Conservation (phyloP, 1,284 basidiomycete species). For the Cerrena zonata region DNA sequence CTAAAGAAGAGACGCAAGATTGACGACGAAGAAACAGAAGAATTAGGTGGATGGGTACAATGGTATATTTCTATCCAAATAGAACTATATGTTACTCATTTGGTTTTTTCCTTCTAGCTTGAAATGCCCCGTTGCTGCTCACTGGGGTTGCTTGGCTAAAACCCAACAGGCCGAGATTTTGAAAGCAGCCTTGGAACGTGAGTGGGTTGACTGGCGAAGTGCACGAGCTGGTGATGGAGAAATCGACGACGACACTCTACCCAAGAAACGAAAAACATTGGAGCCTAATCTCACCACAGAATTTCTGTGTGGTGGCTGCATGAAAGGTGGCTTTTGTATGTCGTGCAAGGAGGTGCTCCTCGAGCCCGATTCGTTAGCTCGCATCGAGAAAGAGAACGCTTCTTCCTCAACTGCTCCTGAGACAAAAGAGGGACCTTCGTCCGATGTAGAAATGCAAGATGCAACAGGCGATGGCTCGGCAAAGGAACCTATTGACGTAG, state of each 20-base stretch:
- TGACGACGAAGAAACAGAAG: constrained; percentile 45
- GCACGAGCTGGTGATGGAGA: constrained; percentile 16
- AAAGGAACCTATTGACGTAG: background rate
- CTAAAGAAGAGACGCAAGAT: constrained; percentile 39
- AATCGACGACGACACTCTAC: constrained; percentile 19
- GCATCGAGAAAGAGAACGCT: background rate
- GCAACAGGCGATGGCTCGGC: background rate
- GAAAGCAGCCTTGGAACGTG: constrained; percentile 52
- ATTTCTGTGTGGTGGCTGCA: constrained; percentile 75
- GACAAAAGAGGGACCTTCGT: background rate
- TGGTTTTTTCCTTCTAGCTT: constrained; percentile 42
- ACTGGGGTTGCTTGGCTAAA: constrained; percentile 73
- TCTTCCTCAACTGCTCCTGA: constrained; percentile 19
- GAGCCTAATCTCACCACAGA: constrained; percentile 60
- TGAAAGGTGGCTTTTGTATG: constrained; percentile 73
- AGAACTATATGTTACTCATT: background rate
- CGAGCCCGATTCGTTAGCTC: constrained; percentile 33
- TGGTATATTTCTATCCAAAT: constrained; percentile 47
- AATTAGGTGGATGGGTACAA: constrained; percentile 79
- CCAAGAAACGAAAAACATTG: constrained; percentile 39
- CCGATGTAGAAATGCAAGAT: constrained; percentile 17
- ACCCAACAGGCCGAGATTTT: constrained; percentile 70
- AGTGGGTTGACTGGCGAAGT: constrained; percentile 37
- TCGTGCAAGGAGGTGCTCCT: constrained; percentile 60
- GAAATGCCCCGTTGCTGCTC: constrained; percentile 70